Percentiles rank a stretch among this genome's conserved stretches.
Conservation (phyloP, 1,284 basidiomycete species). For the Irpex sp. region DNA sequence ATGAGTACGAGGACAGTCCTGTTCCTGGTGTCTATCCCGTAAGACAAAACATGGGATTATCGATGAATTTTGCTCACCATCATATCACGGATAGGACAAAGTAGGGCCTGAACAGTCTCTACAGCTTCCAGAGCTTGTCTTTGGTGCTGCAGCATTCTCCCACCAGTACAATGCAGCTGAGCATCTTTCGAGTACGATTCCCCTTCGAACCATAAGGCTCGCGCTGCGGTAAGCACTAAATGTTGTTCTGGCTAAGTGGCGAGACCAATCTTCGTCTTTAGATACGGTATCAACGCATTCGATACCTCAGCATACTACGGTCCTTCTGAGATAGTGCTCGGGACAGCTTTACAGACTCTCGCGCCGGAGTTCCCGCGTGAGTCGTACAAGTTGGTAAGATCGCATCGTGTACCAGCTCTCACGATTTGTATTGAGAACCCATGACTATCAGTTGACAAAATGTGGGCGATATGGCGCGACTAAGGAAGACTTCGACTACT, state of each 20-base stretch:
- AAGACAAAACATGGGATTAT: slow-evolving; percentile 6
- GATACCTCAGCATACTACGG: slow-evolving; percentile 92
- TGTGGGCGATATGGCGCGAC: slow-evolving; percentile 80
- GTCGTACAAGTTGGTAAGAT: slow-evolving; percentile 69
- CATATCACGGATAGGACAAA: slow-evolving; percentile 17
- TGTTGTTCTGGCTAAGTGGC: neutral
- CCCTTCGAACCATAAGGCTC: slow-evolving; percentile 72
- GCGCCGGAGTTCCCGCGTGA: slow-evolving; percentile 72
- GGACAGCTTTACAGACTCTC: slow-evolving; percentile 66
- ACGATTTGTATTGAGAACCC: neutral
- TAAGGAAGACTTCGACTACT: slow-evolving; percentile 74
- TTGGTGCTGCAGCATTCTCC: slow-evolving; percentile 74
- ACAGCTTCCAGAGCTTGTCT: slow-evolving; percentile 49
- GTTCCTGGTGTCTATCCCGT: slow-evolving; percentile 37
- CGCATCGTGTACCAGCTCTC: neutral
- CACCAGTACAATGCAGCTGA: slow-evolving; percentile 68
- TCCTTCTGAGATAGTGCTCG: slow-evolving; percentile 86
- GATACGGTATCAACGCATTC: slow-evolving; percentile 88
- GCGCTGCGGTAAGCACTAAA: slow-evolving; percentile 60
- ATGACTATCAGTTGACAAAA: slow-evolving; percentile 75
- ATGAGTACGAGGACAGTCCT: slow-evolving; percentile 50
- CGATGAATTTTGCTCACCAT: neutral
- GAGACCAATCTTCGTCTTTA: slow-evolving; percentile 24
- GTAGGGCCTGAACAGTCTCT: slow-evolving; percentile 24
- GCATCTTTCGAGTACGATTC: slow-evolving; percentile 55